These are phyloP conservation scores for Spinacia oleracea DNA, from an alignment of 179 eudicot genomes.

Conservation along the genomic window DNA sequence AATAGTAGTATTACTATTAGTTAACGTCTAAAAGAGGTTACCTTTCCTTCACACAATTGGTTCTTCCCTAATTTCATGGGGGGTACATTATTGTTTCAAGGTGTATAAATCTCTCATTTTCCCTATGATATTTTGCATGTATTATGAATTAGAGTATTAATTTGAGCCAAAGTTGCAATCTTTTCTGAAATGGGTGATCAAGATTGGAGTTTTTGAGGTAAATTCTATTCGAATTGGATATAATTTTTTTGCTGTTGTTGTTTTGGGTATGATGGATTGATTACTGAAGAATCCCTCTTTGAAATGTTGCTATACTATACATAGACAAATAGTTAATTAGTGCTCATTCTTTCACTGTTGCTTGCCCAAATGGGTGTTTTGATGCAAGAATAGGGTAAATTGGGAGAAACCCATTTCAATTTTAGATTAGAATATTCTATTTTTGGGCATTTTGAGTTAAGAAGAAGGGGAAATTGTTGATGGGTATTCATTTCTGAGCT, in stretches of 20 bases:
- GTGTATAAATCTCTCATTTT: conserved; percentile 10
- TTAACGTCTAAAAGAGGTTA: conserved; percentile 3
- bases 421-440: conserved; percentile 20
- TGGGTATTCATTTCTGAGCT: background rate
- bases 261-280: conserved; percentile 19
- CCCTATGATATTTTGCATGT: background rate
- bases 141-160: background rate
- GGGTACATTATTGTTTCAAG: background rate
- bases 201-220: conserved; percentile 17
- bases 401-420: conserved; percentile 16
- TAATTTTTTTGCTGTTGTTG: background rate
- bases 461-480: conserved; percentile 5
- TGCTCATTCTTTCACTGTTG: conserved; percentile 27
- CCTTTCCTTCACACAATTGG: conserved; percentile 22
- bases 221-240: conserved; percentile 1
- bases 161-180: conserved; percentile 12
- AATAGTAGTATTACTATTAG: background rate
- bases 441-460: background rate
- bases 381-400: conserved; percentile 23
- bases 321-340: background rate
- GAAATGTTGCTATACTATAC: background rate
- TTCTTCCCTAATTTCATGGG: conserved; percentile 14
- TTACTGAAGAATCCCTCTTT: conserved; percentile 12
- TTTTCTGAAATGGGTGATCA: conserved; percentile 9
- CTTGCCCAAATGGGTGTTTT: conserved; percentile 1